These are phyloP conservation scores for Carallia pectinifolia DNA, from an alignment of 345 rosid genomes.

Conservation along the genomic window DNA sequence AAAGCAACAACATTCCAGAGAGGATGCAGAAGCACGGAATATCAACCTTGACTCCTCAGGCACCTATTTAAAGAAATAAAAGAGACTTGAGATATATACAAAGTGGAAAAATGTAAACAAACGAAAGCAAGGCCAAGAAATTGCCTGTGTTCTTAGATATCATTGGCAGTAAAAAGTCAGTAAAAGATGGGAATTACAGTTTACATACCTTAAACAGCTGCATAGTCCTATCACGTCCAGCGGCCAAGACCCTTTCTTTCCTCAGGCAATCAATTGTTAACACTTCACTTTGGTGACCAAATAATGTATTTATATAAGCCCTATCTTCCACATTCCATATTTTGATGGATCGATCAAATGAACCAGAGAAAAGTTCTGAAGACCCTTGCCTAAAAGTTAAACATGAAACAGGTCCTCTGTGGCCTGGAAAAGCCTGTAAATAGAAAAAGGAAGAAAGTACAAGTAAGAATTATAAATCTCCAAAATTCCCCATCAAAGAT, in stretches of 20 bases:
- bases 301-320: slow-evolving; percentile 65
- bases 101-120: slow-evolving; percentile 4
- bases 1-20: slow-evolving; percentile 92
- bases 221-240: slow-evolving; percentile 90
- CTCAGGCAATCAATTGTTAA: slow-evolving; percentile 68
- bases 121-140: not conserved
- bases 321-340: slow-evolving; percentile 92
- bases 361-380: slow-evolving; percentile 92
- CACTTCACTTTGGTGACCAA: slow-evolving; percentile 87
- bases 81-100: slow-evolving; percentile 10
- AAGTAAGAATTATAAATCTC: slow-evolving; percentile 8
- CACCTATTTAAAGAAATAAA: slow-evolving; percentile 48
- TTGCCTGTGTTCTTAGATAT: not conserved
- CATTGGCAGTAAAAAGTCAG: not conserved
- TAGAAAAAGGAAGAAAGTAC: slow-evolving; percentile 17
- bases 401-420: slow-evolving; percentile 77
- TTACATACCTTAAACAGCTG: slow-evolving; percentile 52
- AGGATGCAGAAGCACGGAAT: slow-evolving; percentile 74
- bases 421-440: slow-evolving; percentile 91
- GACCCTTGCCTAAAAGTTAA: slow-evolving; percentile 84
- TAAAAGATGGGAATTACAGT: not conserved
- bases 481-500: not conserved
- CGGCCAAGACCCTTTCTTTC: slow-evolving; percentile 74
- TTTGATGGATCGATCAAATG: slow-evolving; percentile 90
- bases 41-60: slow-evolving; percentile 69